These are phyloP conservation scores for Trametes cubensis DNA, from an alignment of 768 basidiomycete species.

Conservation along the genomic window DNA sequence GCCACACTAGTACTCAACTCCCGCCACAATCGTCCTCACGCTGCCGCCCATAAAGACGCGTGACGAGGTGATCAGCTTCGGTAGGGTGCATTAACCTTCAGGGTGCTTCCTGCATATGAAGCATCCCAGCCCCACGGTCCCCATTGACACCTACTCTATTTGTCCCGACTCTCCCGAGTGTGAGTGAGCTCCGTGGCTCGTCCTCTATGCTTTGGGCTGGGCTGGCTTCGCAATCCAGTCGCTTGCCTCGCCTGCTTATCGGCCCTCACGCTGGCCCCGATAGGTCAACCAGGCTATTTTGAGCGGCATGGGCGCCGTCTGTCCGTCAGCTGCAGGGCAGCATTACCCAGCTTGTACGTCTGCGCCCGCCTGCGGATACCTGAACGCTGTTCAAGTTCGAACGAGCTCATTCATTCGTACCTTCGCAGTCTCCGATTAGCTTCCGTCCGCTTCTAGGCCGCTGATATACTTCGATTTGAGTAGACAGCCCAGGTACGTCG, in stretches of 20 bases:
- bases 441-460: slow-evolving; percentile 10
- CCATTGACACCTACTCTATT: slow-evolving; percentile 3
- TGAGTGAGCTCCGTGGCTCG: background rate
- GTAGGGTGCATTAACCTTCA: background rate
- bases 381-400: background rate
- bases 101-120: background rate
- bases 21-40: background rate
- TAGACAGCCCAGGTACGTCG: slow-evolving; percentile 13
- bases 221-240: slow-evolving; percentile 4
- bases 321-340: slow-evolving; percentile 21
- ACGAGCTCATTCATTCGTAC: background rate
- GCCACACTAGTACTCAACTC: too few species aligned
- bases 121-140: background rate
- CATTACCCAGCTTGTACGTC: slow-evolving; percentile 14
- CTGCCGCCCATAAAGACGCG: background rate
- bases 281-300: slow-evolving; percentile 13
- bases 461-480: slow-evolving; percentile 18
- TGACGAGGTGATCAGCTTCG: background rate
- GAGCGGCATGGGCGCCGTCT: slow-evolving; percentile 11
- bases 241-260: slow-evolving; percentile 22
- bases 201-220: slow-evolving; percentile 2
- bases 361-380: slow-evolving; percentile 1
- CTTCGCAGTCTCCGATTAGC: slow-evolving; percentile 8
- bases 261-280: slow-evolving; percentile 9
- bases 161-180: background rate